phyloP scores from a whole-genome alignment of 1,284 basidiomycete genomes.

The Trichosporon coremiiforme region DNA sequence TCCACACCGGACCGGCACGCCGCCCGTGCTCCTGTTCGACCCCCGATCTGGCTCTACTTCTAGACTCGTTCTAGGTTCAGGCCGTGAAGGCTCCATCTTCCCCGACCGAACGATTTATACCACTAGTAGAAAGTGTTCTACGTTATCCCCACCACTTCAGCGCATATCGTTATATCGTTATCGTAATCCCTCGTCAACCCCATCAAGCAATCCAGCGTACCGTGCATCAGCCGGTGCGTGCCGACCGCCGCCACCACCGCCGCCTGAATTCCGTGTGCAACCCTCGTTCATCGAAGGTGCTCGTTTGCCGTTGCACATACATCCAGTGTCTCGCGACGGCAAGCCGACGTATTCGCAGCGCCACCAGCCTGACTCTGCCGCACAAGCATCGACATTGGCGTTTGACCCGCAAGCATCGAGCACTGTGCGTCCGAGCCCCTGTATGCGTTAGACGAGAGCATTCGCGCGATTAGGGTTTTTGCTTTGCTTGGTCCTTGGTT shows the following conservation, averaged over 20 bases:
- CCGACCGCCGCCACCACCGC: slow-evolving; percentile 1
- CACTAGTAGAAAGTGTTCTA: slow-evolving; percentile 7
- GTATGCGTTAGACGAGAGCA: neutral
- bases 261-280: too few species aligned
- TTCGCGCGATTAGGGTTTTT: neutral
- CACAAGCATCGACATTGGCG: neutral
- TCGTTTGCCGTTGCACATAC: neutral
- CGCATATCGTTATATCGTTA: slow-evolving; percentile 16
- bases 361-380: neutral
- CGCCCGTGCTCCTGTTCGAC: neutral
- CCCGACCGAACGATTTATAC: slow-evolving; percentile 14
- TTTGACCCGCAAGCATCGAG: neutral
- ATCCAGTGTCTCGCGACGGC: neutral
- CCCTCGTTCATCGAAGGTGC: neutral
- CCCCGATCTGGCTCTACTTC: neutral
- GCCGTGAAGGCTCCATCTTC: slow-evolving; percentile 5
- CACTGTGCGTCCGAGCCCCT: too few species aligned
- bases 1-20: neutral
- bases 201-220: neutral
- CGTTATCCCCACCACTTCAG: slow-evolving; percentile 13
- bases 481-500: neutral
- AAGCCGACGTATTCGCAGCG: neutral
- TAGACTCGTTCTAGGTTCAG: slow-evolving; percentile 1
- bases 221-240: neutral
- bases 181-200: neutral